Evolutionary conservation across 2,329 filamentous ascomycete genomes (phyloP).

Genomic region (Phaeoacremonium minimum): DNA sequence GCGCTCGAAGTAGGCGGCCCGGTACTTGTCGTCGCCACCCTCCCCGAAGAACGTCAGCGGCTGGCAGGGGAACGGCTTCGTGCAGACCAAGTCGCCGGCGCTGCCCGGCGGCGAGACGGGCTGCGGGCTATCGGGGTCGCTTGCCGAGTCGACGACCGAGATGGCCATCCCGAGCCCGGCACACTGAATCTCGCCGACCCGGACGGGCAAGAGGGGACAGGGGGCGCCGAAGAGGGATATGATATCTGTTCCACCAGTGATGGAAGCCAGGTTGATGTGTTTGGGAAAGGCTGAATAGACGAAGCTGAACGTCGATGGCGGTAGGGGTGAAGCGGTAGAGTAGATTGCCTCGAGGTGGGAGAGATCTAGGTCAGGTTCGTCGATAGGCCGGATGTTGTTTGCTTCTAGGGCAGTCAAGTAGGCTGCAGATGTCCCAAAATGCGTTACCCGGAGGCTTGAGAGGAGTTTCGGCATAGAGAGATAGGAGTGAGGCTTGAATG

Average conservation of each 20-base stretch:
- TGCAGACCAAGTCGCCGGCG: slow-evolving; percentile 85
- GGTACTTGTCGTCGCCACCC: slow-evolving; percentile 71
- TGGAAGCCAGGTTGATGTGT: slow-evolving; percentile 81
- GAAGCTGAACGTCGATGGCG: slow-evolving; percentile 88
- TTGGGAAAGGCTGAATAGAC: slow-evolving; percentile 80
- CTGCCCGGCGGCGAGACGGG: slow-evolving; percentile 51
- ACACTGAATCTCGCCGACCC: slow-evolving; percentile 72
- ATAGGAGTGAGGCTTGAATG: slow-evolving; percentile 75
- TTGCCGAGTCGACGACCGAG: slow-evolving; percentile 50
- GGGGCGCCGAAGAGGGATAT: slow-evolving; percentile 90
- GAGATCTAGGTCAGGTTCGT: slow-evolving; percentile 51
- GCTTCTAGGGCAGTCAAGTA: slow-evolving; percentile 91
- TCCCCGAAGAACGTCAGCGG: slow-evolving; percentile 84
- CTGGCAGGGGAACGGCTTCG: slow-evolving; percentile 81
- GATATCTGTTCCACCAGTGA: slow-evolving; percentile 95
- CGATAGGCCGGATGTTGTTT: slow-evolving; percentile 57
- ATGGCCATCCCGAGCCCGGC: slow-evolving; percentile 78
- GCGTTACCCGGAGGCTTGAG: slow-evolving; percentile 75
- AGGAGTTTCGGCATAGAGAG: slow-evolving; percentile 80
- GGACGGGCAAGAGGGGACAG: slow-evolving; percentile 70
- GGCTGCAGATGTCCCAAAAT: slow-evolving; percentile 92
- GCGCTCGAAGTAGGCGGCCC: slow-evolving; percentile 79
- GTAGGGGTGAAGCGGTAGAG: slow-evolving; percentile 87
- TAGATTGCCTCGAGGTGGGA: slow-evolving; percentile 77
- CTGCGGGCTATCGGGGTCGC: slow-evolving; percentile 44